Evolutionary conservation across 352 stramenopile genomes (phyloP).

Genomic region (Hyaloperonospora brassicae): DNA sequence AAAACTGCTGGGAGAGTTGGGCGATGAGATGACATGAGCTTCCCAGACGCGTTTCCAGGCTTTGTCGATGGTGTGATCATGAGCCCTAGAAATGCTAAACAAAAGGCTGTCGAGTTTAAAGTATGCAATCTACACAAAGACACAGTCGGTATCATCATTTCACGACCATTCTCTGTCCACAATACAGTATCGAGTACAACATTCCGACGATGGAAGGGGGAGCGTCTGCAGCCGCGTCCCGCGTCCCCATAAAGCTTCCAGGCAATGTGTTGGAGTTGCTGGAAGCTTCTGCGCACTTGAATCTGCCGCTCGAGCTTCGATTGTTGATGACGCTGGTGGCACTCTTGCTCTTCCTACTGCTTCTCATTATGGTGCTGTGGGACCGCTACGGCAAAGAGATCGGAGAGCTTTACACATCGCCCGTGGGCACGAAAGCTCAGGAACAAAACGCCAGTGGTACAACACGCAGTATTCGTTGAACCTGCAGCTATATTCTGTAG

Average conservation of each 20-base stretch:
- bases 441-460: constrained; percentile 27
- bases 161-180: too few species aligned
- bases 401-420: constrained; percentile 61
- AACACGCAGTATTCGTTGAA: constrained; percentile 1
- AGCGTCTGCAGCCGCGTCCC: constrained; percentile 1
- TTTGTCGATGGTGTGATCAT: too few species aligned
- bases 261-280: constrained; percentile 28
- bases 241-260: constrained; percentile 18
- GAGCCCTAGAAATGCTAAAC: too few species aligned
- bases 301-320: constrained; percentile 56
- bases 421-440: constrained; percentile 19
- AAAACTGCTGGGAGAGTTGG: too few species aligned
- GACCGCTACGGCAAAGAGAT: constrained; percentile 82
- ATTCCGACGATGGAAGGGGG: constrained; percentile 14
- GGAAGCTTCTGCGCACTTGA: constrained; percentile 25
- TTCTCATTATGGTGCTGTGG: constrained; percentile 77
- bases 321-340: constrained; percentile 53
- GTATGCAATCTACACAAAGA: too few species aligned
- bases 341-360: constrained; percentile 73
- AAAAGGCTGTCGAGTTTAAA: too few species aligned
- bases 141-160: too few species aligned
- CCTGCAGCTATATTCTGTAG: not conserved
- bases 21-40: too few species aligned
- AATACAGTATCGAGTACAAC: not conserved
- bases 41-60: too few species aligned